A percentile compares a stretch with the other conserved stretches of the same genome.
phyloP scores from a whole-genome alignment of 805 yeast species.

The Lachancea mirantina region DNA sequence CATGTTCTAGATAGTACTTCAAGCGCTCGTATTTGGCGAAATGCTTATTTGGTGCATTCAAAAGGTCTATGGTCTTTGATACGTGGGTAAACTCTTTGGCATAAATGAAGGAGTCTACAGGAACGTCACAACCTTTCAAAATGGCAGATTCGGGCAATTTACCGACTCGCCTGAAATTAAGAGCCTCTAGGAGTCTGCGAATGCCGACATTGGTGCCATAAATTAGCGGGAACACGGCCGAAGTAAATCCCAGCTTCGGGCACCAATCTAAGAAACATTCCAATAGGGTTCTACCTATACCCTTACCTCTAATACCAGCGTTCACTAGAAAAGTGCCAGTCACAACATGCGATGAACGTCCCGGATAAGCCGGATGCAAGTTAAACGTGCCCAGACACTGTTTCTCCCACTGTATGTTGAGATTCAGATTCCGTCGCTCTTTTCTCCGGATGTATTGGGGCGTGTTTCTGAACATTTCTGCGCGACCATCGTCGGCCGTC shows the following conservation, averaged over 20 bases:
- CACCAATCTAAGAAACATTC: conserved; percentile 91
- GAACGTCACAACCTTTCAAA: conserved; percentile 71
- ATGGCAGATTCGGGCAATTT: conserved; percentile 83
- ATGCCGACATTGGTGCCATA: conserved; percentile 86
- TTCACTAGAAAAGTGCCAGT: conserved; percentile 84
- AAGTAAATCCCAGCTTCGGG: conserved; percentile 78
- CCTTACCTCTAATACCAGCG: conserved; percentile 87
- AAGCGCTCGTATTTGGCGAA: conserved; percentile 63
- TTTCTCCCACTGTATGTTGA: conserved; percentile 74
- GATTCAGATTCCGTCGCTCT: conserved; percentile 21
- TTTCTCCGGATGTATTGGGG: conserved; percentile 24
- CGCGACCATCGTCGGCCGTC: conserved; percentile 5
- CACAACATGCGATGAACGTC: conserved; percentile 88
- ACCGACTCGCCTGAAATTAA: conserved; percentile 73
- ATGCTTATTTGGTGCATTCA: conserved; percentile 24
- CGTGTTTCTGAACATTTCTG: conserved; percentile 16
- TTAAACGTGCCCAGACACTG: conserved; percentile 85
- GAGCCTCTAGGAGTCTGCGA: conserved; percentile 65
- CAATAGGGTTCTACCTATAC: conserved; percentile 78
- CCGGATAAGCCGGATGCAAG: conserved; percentile 85
- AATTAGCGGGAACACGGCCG: conserved; percentile 74
- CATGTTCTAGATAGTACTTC: conserved; percentile 69
- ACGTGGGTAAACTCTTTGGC: conserved; percentile 66
- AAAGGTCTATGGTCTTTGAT: conserved; percentile 25
- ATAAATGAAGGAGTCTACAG: conserved; percentile 82